Evolutionary conservation across 192 early-diverging fungal genomes (phyloP), one percentile per base, ranked within the genome.

Genomic region (Backusella tarrabulga): DNA sequence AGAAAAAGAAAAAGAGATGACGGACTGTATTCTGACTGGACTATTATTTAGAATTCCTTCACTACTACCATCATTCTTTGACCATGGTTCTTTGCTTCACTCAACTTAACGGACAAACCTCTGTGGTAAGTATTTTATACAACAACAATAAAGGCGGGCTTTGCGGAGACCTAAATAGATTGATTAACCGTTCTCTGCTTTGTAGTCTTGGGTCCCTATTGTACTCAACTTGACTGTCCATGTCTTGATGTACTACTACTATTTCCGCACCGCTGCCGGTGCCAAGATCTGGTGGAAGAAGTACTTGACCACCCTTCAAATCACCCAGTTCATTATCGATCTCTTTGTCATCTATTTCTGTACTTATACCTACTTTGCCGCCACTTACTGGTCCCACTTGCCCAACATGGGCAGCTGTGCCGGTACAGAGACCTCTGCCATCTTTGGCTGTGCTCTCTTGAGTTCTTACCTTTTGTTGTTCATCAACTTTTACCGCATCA

Each of bases 281-380:
- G 91, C 91, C 80, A 85, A 88, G 78, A 90, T 93, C 75, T 96
- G 96, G 95, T 97, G 95, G 95, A 97, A 97, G 86, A 91, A 95
- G 85, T 93, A 94, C 82, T 85, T 97, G 40, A 97, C 96, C 42
- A 94, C 94, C 21, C 80, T 95, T 75, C 96, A 97, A 85, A 97
- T 97, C 72, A 80, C 85, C 69, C 96, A 97, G 86, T 97, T 97
- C 76, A 87, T 96, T 68, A 92, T 96, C 71, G 96, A 96, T 79
- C 85, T 97, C 23, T 85, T 89, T 75, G 87, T 95, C 78, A 91
- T 96, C 80, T 96, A 97, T 85, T 92, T 90, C 82, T 92, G 91
- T 87, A 88, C 94, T 46, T 97, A 96, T 88, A 93, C 90, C 76
- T 91, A 93, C 87, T 92, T 94, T 79, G 84, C 89, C 73, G 85